Conservation (phyloP, 345 rosid genomes). For the Trapa incisa region DNA sequence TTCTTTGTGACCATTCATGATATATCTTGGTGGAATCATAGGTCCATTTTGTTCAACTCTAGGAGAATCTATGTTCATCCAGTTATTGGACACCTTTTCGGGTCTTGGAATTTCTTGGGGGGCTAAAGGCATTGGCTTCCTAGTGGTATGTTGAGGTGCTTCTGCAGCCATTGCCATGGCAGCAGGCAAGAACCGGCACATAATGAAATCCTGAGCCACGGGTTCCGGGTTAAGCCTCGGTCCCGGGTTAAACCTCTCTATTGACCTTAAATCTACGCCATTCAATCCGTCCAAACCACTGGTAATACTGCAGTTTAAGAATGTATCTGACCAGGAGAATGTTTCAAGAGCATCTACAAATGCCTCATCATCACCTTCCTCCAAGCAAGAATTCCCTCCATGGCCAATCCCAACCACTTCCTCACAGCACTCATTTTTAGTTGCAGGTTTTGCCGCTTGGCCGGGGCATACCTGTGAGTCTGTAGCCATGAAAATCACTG, state of each 20-base stretch:
- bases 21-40: slow-evolving; percentile 15
- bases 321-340: slow-evolving; percentile 15
- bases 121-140: slow-evolving; percentile 30
- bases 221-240: slow-evolving; percentile 17
- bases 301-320: slow-evolving; percentile 11
- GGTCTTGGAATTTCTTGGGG: slow-evolving; percentile 22
- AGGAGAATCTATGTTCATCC: slow-evolving; percentile 16
- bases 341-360: slow-evolving; percentile 19
- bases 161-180: slow-evolving; percentile 84
- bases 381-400: slow-evolving; percentile 5
- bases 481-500: no score
- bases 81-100: slow-evolving; percentile 11
- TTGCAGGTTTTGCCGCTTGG: not conserved
- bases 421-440: slow-evolving; percentile 3
- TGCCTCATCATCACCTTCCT: slow-evolving; percentile 14
- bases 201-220: slow-evolving; percentile 64
- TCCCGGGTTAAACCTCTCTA: slow-evolving; percentile 24
- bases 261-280: slow-evolving; percentile 28
- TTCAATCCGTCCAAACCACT: slow-evolving; percentile 15
- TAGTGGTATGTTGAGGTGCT: slow-evolving; percentile 32
- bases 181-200: slow-evolving; percentile 86
- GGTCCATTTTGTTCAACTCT: slow-evolving; percentile 15
- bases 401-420: not conserved
- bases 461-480: not conserved
- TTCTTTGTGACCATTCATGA: slow-evolving; percentile 14